Base-by-base conservation (phyloP, 495 filamentous ascomycete genomes). In the Annulohypoxylon bovei region DNA sequence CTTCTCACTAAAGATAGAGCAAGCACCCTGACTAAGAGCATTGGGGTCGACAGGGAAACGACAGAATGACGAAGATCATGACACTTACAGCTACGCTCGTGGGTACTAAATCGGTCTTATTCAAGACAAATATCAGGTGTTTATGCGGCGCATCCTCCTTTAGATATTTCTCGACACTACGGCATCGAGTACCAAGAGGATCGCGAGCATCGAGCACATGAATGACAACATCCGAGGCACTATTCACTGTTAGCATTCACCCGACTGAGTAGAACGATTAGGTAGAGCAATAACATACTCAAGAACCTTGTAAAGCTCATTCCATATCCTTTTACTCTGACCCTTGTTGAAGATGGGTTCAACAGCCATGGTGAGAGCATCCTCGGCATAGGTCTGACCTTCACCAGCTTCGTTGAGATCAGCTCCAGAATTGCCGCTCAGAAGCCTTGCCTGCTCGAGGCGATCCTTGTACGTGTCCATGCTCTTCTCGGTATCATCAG, bases 91-190 rank as follows among this genome's bases (percentile, higher is more conserved):
- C 95, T 74, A 95, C 91, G 67, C 86, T 88, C 5, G 93, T 95
- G 0, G 96, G 96, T n/a, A 99, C 91, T 57, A 99, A 81, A 79
- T 99, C 95, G 71, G 92, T 93, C 83, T 99, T 99, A 80, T 99
- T 99, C 56, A 99, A 74, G 1, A 98, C 89, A 68, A 96, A 97
- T 6, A 97, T 88, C 55, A 97, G 80, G 78, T 97, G 94, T 80
- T 99, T 99, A 75, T 98, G 95, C 1, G 95, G 93, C 16, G 93
- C 95, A 74, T 99, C 95, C 65, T 94, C 89, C 62, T 87, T 86
- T 54, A 99, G 91, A 74, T 98, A 98, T 78, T 97, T 97, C 74
- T 98, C 95, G 40, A 97, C 88, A 75, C 90, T 93, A 18, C 91
- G 85, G 84, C 95, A 97, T 40, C 95, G 87, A 35, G 95, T 98